Percentiles rank a stretch among this genome's conserved stretches.
Evolutionary conservation across 1,284 basidiomycete genomes (phyloP).

Genomic region (Phellopilus nigrolimitatus): DNA sequence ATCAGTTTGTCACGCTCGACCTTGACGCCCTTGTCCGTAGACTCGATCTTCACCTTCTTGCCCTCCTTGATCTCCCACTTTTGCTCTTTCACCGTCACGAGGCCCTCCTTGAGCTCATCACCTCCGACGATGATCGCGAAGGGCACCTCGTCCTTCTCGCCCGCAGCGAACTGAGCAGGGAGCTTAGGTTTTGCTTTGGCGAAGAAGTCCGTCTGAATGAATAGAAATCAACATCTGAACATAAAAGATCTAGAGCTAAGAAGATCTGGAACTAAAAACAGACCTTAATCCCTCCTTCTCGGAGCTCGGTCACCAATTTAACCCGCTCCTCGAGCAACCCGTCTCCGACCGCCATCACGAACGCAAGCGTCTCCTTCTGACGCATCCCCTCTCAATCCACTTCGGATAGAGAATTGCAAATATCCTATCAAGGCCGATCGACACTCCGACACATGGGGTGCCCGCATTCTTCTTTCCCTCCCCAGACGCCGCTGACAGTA

Average conservation of each 20-base stretch:
- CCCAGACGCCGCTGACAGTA: constrained; percentile 74
- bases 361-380: constrained; percentile 92
- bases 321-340: constrained; percentile 87
- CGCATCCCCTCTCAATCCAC: constrained; percentile 71
- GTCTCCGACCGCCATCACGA: constrained; percentile 90
- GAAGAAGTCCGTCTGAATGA: constrained; percentile 79
- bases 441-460: constrained; percentile 92
- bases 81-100: constrained; percentile 92
- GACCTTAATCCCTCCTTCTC: constrained; percentile 89
- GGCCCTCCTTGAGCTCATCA: constrained; percentile 78
- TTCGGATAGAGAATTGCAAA: constrained; percentile 90
- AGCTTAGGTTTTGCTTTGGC: constrained; percentile 93
- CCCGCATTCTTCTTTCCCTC: constrained; percentile 62
- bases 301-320: constrained; percentile 74
- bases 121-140: constrained; percentile 89
- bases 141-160: constrained; percentile 89
- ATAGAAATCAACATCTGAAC: too few relatives aligned
- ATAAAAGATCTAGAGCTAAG: too few relatives aligned
- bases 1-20: constrained; percentile 68
- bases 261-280: constrained; percentile 20
- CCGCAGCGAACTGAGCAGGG: constrained; percentile 80
- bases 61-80: constrained; percentile 74
- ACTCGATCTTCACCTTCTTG: constrained; percentile 68
- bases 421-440: constrained; percentile 93
- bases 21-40: constrained; percentile 45